These are phyloP conservation scores for Ascoidea asiatica DNA, from an alignment of 805 yeast genomes.

Conservation along the genomic window DNA sequence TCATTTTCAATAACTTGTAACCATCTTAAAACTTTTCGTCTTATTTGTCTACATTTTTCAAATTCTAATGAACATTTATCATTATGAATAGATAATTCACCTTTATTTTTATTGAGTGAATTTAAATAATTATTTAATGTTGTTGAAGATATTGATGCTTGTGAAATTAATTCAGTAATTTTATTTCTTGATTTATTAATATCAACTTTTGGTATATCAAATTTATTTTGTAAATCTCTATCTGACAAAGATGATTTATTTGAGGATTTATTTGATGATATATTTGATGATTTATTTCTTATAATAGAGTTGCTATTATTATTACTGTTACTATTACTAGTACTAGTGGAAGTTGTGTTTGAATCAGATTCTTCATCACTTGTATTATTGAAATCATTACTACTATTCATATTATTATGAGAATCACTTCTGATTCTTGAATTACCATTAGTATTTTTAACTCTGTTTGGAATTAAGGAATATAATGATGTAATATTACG, in stretches of 20 bases:
- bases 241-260: background rate
- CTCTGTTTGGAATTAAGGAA: slow-evolving; percentile 14
- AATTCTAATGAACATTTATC: slow-evolving; percentile 48
- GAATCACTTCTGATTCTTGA: slow-evolving; percentile 6
- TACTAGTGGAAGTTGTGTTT: background rate
- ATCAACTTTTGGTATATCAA: slow-evolving; percentile 54
- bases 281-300: background rate
- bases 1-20: slow-evolving; percentile 63
- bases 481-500: slow-evolving; percentile 33
- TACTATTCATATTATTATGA: slow-evolving; percentile 11
- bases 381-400: slow-evolving; percentile 17
- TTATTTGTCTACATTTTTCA: slow-evolving; percentile 57
- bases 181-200: slow-evolving; percentile 60
- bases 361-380: slow-evolving; percentile 11
- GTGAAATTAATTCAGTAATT: slow-evolving; percentile 55
- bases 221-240: slow-evolving; percentile 30
- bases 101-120: slow-evolving; percentile 26
- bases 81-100: slow-evolving; percentile 50
- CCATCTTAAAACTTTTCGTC: slow-evolving; percentile 70
- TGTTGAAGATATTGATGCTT: slow-evolving; percentile 63
- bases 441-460: slow-evolving; percentile 10
- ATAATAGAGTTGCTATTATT: background rate
- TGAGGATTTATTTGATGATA: background rate
- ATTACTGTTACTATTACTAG: background rate
- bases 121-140: slow-evolving; percentile 48